phyloP scores from a whole-genome alignment of 805 yeast species.

The Candida hungchunana region DNA sequence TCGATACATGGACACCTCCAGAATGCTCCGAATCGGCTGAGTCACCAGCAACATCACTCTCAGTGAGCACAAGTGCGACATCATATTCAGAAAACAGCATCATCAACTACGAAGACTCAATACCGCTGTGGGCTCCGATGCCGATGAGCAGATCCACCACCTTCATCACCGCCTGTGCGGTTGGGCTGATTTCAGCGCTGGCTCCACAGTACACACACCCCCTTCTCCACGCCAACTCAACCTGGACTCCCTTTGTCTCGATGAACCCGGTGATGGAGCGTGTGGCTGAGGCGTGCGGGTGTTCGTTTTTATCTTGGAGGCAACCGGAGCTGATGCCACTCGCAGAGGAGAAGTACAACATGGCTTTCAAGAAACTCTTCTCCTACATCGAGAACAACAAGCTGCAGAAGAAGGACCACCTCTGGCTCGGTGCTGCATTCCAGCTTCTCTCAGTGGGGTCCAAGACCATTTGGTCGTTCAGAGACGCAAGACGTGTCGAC shows the following conservation, averaged over 20 bases:
- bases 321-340: slow-evolving; percentile 25
- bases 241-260: slow-evolving; percentile 34
- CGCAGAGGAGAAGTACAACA: slow-evolving; percentile 24
- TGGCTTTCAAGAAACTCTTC: slow-evolving; percentile 21
- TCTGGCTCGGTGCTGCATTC: slow-evolving; percentile 38
- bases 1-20: not conserved
- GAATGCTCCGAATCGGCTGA: too few species aligned
- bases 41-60: too few species aligned
- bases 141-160: slow-evolving; percentile 5
- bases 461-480: slow-evolving; percentile 27
- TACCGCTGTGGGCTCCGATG: slow-evolving; percentile 7
- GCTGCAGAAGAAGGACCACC: slow-evolving; percentile 20
- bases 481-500: slow-evolving; percentile 10
- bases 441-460: slow-evolving; percentile 37
- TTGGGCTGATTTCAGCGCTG: slow-evolving; percentile 37
- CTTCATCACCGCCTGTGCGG: slow-evolving; percentile 29
- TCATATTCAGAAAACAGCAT: not conserved
- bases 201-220: slow-evolving; percentile 41
- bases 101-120: not conserved
- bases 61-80: too few species aligned
- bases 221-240: slow-evolving; percentile 34
- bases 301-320: slow-evolving; percentile 32
- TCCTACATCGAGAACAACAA: not conserved
- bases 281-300: slow-evolving; percentile 39
- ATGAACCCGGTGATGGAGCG: slow-evolving; percentile 29